phyloP scores from a whole-genome alignment of 140 eudicot genomes.

The Flaveria floridana region DNA sequence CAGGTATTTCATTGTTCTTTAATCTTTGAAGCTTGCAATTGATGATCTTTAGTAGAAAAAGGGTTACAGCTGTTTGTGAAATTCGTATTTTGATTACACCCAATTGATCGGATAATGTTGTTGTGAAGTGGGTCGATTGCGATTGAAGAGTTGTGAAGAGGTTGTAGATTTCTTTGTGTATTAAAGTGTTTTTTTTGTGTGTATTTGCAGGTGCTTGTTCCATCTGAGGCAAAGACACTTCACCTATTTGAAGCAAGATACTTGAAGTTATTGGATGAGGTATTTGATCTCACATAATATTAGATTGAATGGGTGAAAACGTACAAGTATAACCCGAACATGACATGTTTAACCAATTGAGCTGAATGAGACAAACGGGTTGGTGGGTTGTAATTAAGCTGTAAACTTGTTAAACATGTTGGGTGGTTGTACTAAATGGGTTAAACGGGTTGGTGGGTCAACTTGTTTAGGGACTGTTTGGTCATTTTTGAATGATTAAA shows the following conservation, averaged over 20 bases:
- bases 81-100: too few relatives aligned
- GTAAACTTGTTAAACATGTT: background rate
- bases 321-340: background rate
- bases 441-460: background rate
- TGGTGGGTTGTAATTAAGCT: background rate
- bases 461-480: background rate
- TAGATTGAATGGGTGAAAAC: background rate
- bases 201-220: conserved; percentile 58
- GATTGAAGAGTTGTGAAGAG: too few relatives aligned
- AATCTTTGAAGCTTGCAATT: conserved; percentile 1
- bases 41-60: background rate
- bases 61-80: background rate
- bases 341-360: background rate
- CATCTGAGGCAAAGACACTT: conserved; percentile 62
- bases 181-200: background rate
- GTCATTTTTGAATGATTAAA: too few relatives aligned
- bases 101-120: background rate
- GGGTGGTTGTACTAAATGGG: background rate
- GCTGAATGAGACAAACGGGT: background rate
- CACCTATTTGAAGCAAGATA: conserved; percentile 82
- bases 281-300: conserved; percentile 16
- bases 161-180: background rate
- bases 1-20: conserved; percentile 37
- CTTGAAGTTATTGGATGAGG: conserved; percentile 67
- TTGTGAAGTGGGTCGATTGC: background rate